A percentile compares a stretch with the other conserved stretches of the same genome.
These are phyloP conservation scores for Chalciporus piperatoides DNA, from an alignment of 1,284 basidiomycete species.

Conservation along the genomic window DNA sequence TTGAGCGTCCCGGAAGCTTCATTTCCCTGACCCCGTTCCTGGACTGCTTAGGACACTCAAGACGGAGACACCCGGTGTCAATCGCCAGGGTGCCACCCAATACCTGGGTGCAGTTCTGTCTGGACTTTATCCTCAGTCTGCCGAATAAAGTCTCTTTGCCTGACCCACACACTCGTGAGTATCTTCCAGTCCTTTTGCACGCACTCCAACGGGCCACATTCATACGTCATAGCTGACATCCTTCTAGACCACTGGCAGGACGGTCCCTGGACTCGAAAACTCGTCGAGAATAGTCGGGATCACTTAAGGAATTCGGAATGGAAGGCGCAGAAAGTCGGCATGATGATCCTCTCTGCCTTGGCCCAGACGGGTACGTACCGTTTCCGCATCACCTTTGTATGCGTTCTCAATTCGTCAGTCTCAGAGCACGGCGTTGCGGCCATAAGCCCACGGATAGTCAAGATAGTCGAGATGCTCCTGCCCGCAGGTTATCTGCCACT, in stretches of 20 bases:
- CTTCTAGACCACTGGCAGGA: constrained; percentile 7
- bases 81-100: too few species aligned
- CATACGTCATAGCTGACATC: not conserved
- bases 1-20: too few species aligned
- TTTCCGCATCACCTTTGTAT: not conserved
- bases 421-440: constrained; percentile 18
- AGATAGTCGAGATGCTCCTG: constrained; percentile 23
- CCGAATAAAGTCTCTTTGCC: too few species aligned
- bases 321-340: constrained; percentile 24
- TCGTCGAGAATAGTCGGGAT: constrained; percentile 16
- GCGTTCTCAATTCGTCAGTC: not conserved
- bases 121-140: too few species aligned
- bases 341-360: constrained; percentile 24
- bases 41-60: too few species aligned
- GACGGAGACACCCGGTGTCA: too few species aligned
- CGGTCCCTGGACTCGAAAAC: constrained; percentile 9
- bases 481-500: constrained; percentile 7
- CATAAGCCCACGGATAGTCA: constrained; percentile 8
- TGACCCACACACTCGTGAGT: too few species aligned
- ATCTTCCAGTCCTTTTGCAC: too few species aligned
- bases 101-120: too few species aligned
- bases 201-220: not conserved
- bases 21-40: too few species aligned
- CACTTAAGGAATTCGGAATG: constrained; percentile 10
- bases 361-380: constrained; percentile 17